A percentile compares a stretch with the other conserved stretches of the same genome.
These are phyloP conservation scores for Plectosphaerella sp. DNA, from an alignment of 2,329 filamentous ascomycete genomes.

Conservation along the genomic window DNA sequence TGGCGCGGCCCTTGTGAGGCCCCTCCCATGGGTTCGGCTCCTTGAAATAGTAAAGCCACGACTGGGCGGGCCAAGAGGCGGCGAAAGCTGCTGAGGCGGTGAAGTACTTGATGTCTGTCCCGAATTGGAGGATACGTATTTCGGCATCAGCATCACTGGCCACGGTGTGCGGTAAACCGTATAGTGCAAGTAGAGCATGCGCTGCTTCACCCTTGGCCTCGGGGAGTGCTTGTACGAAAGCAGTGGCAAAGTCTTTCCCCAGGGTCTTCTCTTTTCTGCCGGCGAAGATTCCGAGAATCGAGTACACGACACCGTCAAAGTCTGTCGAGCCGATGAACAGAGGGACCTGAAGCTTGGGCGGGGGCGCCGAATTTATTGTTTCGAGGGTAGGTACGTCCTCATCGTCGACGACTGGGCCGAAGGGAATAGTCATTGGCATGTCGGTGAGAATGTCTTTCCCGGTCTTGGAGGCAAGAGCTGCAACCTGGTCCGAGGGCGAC, in stretches of 20 bases:
- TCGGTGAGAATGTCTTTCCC: not conserved
- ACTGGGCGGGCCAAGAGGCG: not conserved
- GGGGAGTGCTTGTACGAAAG: not conserved
- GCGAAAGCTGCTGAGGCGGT: not conserved
- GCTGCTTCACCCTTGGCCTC: not conserved
- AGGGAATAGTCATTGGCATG: not conserved
- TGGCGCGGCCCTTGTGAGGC: conserved; percentile 29
- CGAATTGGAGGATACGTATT: conserved; percentile 1
- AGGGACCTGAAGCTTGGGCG: not conserved
- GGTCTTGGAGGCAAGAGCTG: not conserved
- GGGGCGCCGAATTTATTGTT: not conserved
- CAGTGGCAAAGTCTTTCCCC: not conserved
- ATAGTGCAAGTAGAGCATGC: not conserved
- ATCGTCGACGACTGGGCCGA: conserved; percentile 2
- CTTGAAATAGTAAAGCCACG: conserved; percentile 30
- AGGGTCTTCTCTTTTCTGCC: not conserved
- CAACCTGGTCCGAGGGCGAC: not conserved
- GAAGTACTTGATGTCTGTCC: conserved; percentile 2
- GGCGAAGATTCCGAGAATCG: not conserved
- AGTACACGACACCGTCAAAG: not conserved
- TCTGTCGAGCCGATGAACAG: not conserved
- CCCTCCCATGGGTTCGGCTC: conserved; percentile 42
- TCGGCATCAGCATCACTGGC: not conserved
- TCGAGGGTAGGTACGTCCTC: not conserved
- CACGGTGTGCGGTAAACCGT: not conserved